Conservation (phyloP, 371 early-diverging fungal genomes). For the Coemansia sp. region DNA sequence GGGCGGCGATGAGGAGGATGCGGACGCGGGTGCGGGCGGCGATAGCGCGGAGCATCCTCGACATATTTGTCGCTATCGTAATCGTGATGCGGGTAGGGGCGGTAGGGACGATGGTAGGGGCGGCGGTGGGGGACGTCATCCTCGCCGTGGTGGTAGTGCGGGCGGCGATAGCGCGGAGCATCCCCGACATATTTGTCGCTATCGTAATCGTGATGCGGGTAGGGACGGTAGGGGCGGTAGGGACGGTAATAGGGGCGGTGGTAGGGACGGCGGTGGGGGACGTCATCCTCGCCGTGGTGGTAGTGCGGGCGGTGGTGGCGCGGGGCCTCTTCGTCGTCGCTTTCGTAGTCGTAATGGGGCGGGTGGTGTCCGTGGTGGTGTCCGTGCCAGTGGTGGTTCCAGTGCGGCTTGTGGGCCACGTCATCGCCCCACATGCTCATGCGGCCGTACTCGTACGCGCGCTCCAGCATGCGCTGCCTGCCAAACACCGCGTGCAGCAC, state of each 20-base stretch:
- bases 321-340: not conserved
- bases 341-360: not conserved
- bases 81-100: slow-evolving; percentile 4
- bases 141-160: not conserved
- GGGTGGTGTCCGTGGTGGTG: slow-evolving; percentile 4
- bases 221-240: slow-evolving; percentile 2
- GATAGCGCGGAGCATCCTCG: not conserved
- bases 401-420: not conserved
- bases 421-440: slow-evolving; percentile 2
- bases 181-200: not conserved
- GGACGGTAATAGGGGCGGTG: not conserved
- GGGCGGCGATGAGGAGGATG: not conserved
- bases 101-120: not conserved
- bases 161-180: not conserved
- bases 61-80: not conserved
- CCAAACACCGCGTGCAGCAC: slow-evolving; percentile 2
- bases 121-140: slow-evolving; percentile 2
- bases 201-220: slow-evolving; percentile 9
- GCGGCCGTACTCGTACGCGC: not conserved
- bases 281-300: not conserved
- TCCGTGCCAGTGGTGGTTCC: slow-evolving; percentile 2
- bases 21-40: not conserved
- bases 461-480: not conserved
- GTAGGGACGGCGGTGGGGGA: slow-evolving; percentile 3
- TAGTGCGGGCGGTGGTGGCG: not conserved